Base-by-base conservation (phyloP, 352 stramenopile species). In the Phytophthora europaea region DNA sequence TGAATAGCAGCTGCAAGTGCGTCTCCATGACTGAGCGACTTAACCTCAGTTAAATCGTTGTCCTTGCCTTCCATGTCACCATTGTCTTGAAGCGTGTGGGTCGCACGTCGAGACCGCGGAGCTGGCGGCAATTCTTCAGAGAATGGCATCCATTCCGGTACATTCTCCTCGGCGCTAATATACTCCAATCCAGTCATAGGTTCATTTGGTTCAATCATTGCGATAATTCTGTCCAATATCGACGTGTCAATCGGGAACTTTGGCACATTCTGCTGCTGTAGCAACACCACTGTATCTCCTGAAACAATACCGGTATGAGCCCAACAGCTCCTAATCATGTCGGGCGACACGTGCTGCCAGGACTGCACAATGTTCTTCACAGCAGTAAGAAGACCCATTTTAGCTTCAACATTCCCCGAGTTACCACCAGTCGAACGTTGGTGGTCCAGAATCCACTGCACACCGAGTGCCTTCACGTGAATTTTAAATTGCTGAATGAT, bases 371-470 rank as follows among this genome's bases (percentile, higher is more conserved):
- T 63, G 20, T 67, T 62, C 50, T 72, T 50, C 31, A 75, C 26
- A 13, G 63, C 62, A n/a, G 68, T 72, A 22, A 72, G 56, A 3
- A 75, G 38, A 10, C 64, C 56, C 68, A 75, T 67, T 38, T 62
- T 71, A 6, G 28, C 48, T 43, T 38, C 59, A 47, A 15, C 28
- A 43, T 57, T 55, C 6, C n/a, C 48, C 13, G 48, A 65, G 51
- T 33, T 55, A 10, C 26, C 12, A 38, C 26, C 12, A 38, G 28
- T 52, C n/a, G 45, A 48, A 31, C 50, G 61, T 59, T 36, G 45
- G 26, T 75, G 68, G 20, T 75, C 68, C 5, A 75, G 50, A 38
- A 72, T 72, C 68, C 68, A 72, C n/a, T 75, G 68, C 18, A 54
- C 55, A 12, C 68, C 55, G n/a, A 66, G 34, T 3, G 20, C 56